Evolutionary conservation across 768 basidiomycete species (phyloP), one percentile per base, ranked within the genome.

Genomic region (Boletellus emodensis): DNA sequence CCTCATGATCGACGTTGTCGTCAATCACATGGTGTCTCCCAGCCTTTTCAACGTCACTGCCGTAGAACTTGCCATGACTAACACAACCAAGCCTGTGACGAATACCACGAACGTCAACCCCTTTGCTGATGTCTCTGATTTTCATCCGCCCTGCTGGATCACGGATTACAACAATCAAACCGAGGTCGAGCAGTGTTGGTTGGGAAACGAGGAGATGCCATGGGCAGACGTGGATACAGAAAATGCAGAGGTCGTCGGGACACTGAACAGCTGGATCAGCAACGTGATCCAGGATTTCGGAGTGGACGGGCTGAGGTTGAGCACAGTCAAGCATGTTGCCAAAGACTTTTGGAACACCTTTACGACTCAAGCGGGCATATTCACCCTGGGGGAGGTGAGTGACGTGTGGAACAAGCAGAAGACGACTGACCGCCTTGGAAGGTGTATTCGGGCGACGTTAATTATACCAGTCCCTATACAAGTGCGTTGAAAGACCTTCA

Each of bases 1-100:
- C 62, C 71, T 83, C 51, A 82, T 84, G 79, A 63, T 84, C 17
- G 82, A 83, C 62, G 64, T 83, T 46, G 82, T 84, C 55, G 73
- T 84, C 53, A 83, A 84, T 58, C 82, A 84, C 60, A 73, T 84
- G 64, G 78, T 77, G 2, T 69, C 75, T 0, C 54, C 68, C 22
- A 41, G 48, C 51, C 56, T 64, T 39, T 52, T 64, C 49, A 60
- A 63, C 17, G 10, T 35, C 26, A 69, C 67, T 3, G 58, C 65
- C 1, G 49, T 63, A 22, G 37, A 52, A 40, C 52, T 68, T 18
- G 61, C 46, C 11, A 46, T 42, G 28, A 35, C 42, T 8, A 56
- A 61, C 14, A 17, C 59, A 13, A 44, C 42, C 15, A 26, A 24
- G n/a, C 52, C 42, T 20, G 32, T 53, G 32, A 54, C 47, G 37